phyloP scores from a whole-genome alignment of 192 early-diverging fungal genomes.

The Mortierella claussenii region DNA sequence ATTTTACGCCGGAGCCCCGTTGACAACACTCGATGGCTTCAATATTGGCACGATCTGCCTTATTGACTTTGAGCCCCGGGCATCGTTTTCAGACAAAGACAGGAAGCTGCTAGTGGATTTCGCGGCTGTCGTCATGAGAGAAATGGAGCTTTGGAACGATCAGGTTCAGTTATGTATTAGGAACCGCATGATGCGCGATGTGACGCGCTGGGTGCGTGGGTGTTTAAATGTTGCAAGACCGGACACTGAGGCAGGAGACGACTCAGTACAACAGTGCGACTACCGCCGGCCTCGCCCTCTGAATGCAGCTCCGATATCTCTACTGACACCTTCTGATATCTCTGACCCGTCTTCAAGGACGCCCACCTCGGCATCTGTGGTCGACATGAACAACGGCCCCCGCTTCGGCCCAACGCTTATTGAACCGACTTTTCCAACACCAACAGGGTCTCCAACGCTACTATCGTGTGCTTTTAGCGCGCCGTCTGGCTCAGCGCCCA shows the following conservation, averaged over 20 bases:
- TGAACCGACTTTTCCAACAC: conserved; percentile 40
- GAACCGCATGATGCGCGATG: conserved; percentile 58
- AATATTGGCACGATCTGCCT: conserved; percentile 63
- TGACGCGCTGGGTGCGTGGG: conserved; percentile 49
- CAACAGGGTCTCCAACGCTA: conserved; percentile 39
- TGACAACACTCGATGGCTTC: conserved; percentile 54
- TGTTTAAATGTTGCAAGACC: conserved; percentile 22
- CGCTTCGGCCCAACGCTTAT: conserved; percentile 20
- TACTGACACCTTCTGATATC: not conserved
- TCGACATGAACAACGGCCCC: conserved; percentile 1
- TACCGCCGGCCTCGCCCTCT: not conserved
- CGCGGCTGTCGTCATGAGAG: conserved; percentile 56
- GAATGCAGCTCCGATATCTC: not conserved
- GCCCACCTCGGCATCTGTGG: not conserved
- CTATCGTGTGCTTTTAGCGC: conserved; percentile 10
- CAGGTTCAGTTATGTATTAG: conserved; percentile 55
- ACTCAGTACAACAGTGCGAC: not conserved
- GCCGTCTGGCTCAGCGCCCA: not conserved
- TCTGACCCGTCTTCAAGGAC: conserved; percentile 1
- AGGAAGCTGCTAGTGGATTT: conserved; percentile 48
- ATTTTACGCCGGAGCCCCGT: conserved; percentile 61
- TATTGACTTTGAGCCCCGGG: conserved; percentile 47
- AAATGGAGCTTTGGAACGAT: conserved; percentile 64
- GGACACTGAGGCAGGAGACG: not conserved
- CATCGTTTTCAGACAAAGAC: conserved; percentile 40